Base-by-base conservation (phyloP, 2,329 filamentous ascomycete species). In the Cyphellophora attinorum region DNA sequence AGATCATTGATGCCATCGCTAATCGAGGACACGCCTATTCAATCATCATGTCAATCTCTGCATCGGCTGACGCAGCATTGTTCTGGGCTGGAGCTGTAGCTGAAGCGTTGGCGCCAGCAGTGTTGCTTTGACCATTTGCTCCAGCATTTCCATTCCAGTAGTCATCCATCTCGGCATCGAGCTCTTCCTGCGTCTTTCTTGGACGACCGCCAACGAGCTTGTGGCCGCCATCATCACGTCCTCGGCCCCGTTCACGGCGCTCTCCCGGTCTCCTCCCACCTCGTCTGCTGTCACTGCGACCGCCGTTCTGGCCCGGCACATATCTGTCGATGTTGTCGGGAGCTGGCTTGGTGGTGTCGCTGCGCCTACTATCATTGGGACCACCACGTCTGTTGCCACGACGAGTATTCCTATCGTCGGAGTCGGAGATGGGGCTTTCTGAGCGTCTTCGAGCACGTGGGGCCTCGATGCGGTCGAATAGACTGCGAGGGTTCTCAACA, bases 121-220 rank as follows among this genome's bases (percentile, higher is more conserved):
- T 34, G n/a, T 47, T 42, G 30, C 58, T 61, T n/a, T 52, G 57
- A 33, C 53, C 59, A 31, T 60, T 53, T 30, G 49, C 57, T 37
- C 50, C 54, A 31, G 50, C 57, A 23, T 58, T 57, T 16, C 62
- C 64, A 18, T 72, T 78, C 67, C 85, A 95, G 59, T 95, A 95
- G 54, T 94, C 85, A 18, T 80, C 85, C 88, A 95, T 95, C 61
- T 95, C 88, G n/a, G 84, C 85, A 56, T 95, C 88, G 27, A 95
- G 68, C 56, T 95, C 85, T 50, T 93, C 84, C 47, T 86, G 81
- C 0, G 88, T 94, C 72, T 93, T 94, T 60, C 76, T 81, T 2
- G 77, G 70, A 31, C 84, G 72, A 25, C 72, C 70, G 34, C 74
- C 69, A 12, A 64, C 67, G 30, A 64, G 11, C 19, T 31, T 64